These are phyloP conservation scores for Choanephora cucurbitarum DNA, from an alignment of 371 early-diverging fungal species.

Conservation along the genomic window DNA sequence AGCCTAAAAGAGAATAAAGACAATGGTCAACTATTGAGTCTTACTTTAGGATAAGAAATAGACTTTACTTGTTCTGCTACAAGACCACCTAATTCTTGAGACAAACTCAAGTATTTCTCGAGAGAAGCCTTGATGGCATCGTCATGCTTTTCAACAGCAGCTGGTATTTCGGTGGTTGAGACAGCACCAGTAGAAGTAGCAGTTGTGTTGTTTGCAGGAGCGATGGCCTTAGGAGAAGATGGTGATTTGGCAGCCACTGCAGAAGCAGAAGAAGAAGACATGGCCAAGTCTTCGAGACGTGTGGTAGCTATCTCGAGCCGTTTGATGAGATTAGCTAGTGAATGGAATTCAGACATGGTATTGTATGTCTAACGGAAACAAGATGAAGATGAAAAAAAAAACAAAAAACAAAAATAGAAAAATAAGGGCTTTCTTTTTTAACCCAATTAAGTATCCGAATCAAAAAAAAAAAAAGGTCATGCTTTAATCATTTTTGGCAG, in stretches of 20 bases:
- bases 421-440: too few species aligned
- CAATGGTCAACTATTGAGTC: neutral
- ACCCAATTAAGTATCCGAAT: too few species aligned
- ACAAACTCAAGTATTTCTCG: slow-evolving; percentile 56
- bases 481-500: too few species aligned
- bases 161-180: slow-evolving; percentile 46
- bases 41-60: neutral
- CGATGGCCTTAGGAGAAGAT: slow-evolving; percentile 46
- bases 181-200: slow-evolving; percentile 27
- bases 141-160: slow-evolving; percentile 68
- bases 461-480: too few species aligned
- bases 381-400: too few species aligned
- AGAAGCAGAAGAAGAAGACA: slow-evolving; percentile 56
- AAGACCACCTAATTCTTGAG: slow-evolving; percentile 65
- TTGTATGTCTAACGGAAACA: too few species aligned
- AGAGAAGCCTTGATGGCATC: slow-evolving; percentile 61
- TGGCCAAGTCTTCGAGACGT: slow-evolving; percentile 80
- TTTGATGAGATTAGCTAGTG: slow-evolving; percentile 73
- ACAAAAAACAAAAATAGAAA: too few species aligned
- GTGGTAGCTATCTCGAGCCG: slow-evolving; percentile 86
- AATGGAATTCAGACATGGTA: slow-evolving; percentile 65
- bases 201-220: slow-evolving; percentile 17
- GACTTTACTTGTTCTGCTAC: slow-evolving; percentile 73
- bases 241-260: slow-evolving; percentile 51
- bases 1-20: slow-evolving; percentile 18